Evolutionary conservation across 768 basidiomycete species (phyloP), one percentile per base, ranked within the genome.

Genomic region (Mycena galericulata): DNA sequence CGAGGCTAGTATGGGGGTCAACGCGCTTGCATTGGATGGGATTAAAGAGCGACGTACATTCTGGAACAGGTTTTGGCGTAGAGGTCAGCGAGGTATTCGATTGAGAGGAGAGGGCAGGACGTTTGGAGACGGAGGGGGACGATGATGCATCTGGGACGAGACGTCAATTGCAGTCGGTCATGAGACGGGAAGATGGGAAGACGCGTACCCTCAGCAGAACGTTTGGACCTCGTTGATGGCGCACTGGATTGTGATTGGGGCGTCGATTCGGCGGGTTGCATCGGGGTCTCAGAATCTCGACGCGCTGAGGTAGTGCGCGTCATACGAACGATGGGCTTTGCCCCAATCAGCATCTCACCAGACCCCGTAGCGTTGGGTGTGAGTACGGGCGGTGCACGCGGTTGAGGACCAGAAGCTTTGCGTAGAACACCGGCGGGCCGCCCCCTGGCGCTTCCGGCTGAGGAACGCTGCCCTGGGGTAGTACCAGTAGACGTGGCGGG

Each of bases 71-170:
- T 24, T 34, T 50, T 26, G 53, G 20, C 8, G 34, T 65, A 5
- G 55, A 24, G 8, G 56, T 11, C 46, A 15, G 17, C 2, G 64
- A 45, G 54, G 32, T 17, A 34, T 61, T 62, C 29, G 61, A 68
- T 38, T 67, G 66, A 18, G 53, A 56, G 20, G 61, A 47, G 18
- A 68, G 67, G 40, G 54, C 60, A 18, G 55, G 55, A 0, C 60
- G 53, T 47, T 57, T 67, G 36, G 43, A 15, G 34, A 20, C 3
- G 10, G 50, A 1, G 22, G 36, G 36, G 0, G 58, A 45, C 15
- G 50, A 5, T 41, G 58, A 30, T 10, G 29, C 54, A 14, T 49
- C 34, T 14, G 49, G 2, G 22, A 22, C 26, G 32, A 38, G 7
- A 29, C 12, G 29, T 22, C 30, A 20, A 34, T 15, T 34, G 2